Conservation (phyloP, 2,329 filamentous ascomycete genomes). For the Podosphaera fusca region DNA sequence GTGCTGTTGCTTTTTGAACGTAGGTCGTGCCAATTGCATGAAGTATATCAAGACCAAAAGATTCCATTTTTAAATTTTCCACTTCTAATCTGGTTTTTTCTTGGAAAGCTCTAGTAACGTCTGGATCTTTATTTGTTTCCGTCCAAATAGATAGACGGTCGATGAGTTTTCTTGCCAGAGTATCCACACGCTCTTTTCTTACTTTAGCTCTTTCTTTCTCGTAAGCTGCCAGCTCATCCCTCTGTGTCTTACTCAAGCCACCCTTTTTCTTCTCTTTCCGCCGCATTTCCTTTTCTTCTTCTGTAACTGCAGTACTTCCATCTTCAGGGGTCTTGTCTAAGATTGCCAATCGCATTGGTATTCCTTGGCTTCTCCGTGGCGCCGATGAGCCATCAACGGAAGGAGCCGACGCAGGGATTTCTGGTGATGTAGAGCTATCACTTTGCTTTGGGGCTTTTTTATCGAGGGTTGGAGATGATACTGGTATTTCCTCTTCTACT, state of each 20-base stretch:
- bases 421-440: slow-evolving; percentile 3
- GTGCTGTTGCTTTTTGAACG: slow-evolving; percentile 60
- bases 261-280: slow-evolving; percentile 80
- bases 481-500: not conserved
- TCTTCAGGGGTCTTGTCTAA: slow-evolving; percentile 75
- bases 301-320: slow-evolving; percentile 38
- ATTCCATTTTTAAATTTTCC: slow-evolving; percentile 98
- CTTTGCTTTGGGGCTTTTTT: slow-evolving; percentile 4
- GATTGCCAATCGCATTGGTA: slow-evolving; percentile 64
- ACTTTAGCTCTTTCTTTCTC: slow-evolving; percentile 67
- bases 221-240: slow-evolving; percentile 71
- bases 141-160: slow-evolving; percentile 90
- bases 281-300: slow-evolving; percentile 52
- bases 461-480: not conserved
- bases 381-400: slow-evolving; percentile 20
- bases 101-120: slow-evolving; percentile 75
- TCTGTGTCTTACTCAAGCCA: slow-evolving; percentile 71
- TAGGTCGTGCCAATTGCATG: slow-evolving; percentile 90
- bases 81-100: slow-evolving; percentile 88
- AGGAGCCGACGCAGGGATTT: slow-evolving; percentile 13
- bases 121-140: slow-evolving; percentile 72
- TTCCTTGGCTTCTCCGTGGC: slow-evolving; percentile 19
- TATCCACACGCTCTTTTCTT: slow-evolving; percentile 75
- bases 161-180: slow-evolving; percentile 59
- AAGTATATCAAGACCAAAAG: slow-evolving; percentile 84